A percentile compares a stretch with the other conserved stretches of the same genome.
phyloP scores from a whole-genome alignment of 345 rosid genomes.

The Camelina laxa region DNA sequence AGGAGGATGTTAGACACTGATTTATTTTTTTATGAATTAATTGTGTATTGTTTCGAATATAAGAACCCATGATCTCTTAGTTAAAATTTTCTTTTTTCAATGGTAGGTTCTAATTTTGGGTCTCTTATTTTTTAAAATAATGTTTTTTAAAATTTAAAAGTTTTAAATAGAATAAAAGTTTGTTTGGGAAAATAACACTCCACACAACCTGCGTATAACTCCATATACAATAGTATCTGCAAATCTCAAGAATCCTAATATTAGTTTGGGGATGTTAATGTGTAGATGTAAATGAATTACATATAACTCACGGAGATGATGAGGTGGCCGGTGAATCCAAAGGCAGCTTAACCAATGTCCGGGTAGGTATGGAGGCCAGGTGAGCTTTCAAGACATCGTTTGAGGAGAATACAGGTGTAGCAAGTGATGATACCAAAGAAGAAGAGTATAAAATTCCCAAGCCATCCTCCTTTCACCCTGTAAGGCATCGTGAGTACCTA shows the following conservation, averaged over 20 bases:
- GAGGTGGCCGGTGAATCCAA: conserved; percentile 66
- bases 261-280: background rate
- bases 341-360: conserved; percentile 90
- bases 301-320: conserved; percentile 54
- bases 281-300: conserved; percentile 1
- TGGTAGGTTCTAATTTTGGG: too few species aligned
- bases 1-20: too few species aligned
- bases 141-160: too few species aligned
- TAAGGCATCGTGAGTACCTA: conserved; percentile 79
- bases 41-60: too few species aligned
- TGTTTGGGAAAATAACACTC: too few species aligned
- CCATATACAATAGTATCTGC: conserved; percentile 74
- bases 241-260: background rate
- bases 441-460: conserved; percentile 59
- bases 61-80: too few species aligned
- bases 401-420: conserved; percentile 69
- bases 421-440: conserved; percentile 57
- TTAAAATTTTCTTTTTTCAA: too few species aligned
- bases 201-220: conserved; percentile 81
- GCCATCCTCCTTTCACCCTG: conserved; percentile 79
- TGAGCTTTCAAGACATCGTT: conserved; percentile 73
- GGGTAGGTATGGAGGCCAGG: conserved; percentile 72
- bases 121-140: too few species aligned
- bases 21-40: too few species aligned
- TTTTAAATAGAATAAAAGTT: too few species aligned